Base-by-base conservation (phyloP, 2,329 filamentous ascomycete species). In the Chaetomiaceae sp. region DNA sequence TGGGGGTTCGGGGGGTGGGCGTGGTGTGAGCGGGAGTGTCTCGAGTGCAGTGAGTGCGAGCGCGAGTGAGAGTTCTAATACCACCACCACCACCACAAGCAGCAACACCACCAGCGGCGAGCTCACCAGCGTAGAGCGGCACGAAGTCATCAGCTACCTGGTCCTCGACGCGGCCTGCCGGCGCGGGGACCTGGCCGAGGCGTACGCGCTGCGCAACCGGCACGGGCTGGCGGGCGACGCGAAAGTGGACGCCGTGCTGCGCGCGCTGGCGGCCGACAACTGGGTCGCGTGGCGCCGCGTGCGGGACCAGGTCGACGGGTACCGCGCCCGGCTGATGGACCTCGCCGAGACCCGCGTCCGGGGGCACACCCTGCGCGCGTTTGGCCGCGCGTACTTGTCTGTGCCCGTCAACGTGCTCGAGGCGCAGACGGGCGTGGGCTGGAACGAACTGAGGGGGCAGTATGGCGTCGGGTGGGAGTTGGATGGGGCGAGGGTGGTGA, bases 141-240 rank as follows among this genome's bases (percentile, higher is more conserved):
- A 84, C 43, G 93, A 97, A 62, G 86, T 95, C 45, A 81, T 83
- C 2, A 80, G 82, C 27, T 95, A 96, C 62, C 76, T 89, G 21
- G 82, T 96, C 43, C 79, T 99, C 21, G 93, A 99, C 69, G 79
- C 90, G 35, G 90, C 90, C 5, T 97, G 93, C 65, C 83, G 93
- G 20, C 83, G 91, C 58, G 77, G 80, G 12, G 82, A 95, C 58
- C 71, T 95, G 21, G 76, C 79, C 2, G 82, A 85, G 48, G 93
- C 92, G 1, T 89, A 86, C 63, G 74, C 79, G 3, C 71, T 90
- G 48, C 79, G 83, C 48, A 71, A 78, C 45, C 66, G 70, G 20
- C 86, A 87, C 66, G 67, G 67, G 5, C 16, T 90, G 50, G n/a
- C n/a, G n/a, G 73, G 73, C 41, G 88, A 89, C 63, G 65, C 75